Conservation (phyloP, 768 basidiomycete species). For the Boletus coccyginus region DNA sequence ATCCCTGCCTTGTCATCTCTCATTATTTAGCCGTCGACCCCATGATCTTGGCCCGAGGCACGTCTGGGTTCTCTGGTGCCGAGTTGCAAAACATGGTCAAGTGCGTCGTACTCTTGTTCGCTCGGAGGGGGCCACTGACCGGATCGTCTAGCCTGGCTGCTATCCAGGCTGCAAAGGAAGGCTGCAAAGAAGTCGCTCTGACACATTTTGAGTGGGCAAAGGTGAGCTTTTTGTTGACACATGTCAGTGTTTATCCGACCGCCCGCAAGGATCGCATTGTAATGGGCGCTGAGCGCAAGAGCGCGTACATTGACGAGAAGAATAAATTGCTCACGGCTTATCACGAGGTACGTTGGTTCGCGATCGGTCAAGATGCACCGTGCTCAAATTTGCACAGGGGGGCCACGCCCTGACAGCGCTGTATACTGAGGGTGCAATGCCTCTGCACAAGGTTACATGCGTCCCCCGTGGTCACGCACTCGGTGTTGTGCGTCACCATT, state of each 20-base stretch:
- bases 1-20: neutral
- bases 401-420: constrained; percentile 94
- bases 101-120: constrained; percentile 40
- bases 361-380: neutral
- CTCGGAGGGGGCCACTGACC: neutral
- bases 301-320: constrained; percentile 83
- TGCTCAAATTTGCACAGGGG: constrained; percentile 46
- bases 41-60: constrained; percentile 87
- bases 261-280: constrained; percentile 78
- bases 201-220: constrained; percentile 99
- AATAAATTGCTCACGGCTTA: constrained; percentile 90
- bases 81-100: constrained; percentile 98
- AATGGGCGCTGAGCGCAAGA: constrained; percentile 95
- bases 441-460: constrained; percentile 96
- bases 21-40: constrained; percentile 67
- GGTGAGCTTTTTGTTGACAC: constrained; percentile 37
- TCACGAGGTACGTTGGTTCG: constrained; percentile 68
- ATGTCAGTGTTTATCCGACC: neutral
- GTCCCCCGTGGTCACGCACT: constrained; percentile 94
- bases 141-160: constrained; percentile 67
- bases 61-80: constrained; percentile 94
- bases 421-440: constrained; percentile 94
- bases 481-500: constrained; percentile 60
- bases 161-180: constrained; percentile 89
- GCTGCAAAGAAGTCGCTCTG: constrained; percentile 63